Evolutionary conservation across 2,329 filamentous ascomycete species (phyloP), one percentile per base, ranked within the genome.

Genomic region (Diaporthe sp.): DNA sequence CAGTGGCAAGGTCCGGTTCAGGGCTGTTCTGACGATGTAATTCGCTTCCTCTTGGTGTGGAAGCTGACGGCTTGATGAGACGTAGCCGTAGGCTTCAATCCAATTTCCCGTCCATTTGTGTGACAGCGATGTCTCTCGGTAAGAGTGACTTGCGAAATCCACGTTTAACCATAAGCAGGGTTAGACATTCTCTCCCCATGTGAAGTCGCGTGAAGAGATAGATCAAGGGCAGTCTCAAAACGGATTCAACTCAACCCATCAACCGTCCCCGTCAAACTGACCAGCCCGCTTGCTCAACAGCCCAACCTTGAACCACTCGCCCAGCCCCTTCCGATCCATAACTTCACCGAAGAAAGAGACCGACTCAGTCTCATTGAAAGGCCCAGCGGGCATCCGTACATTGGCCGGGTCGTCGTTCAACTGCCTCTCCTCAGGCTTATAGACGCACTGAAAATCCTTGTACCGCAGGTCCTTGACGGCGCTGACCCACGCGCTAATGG

Each of bases 371-470:
- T 95, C 92, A 67, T 88, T 84, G 70, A 89, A 84, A 2, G 83
- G 84, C 28, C 58, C 42, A 66, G 64, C n/a, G 19, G 38, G 69
- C 35, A 64, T 67, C 55, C 6, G 74, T 52, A 35, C 58, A 60
- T 28, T 47, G 3, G 15, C 64, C 13, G 15, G 54, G 40, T 12
- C 33, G 9, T 57, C 74, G 10, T 58, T 52, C 10, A 75, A 54
- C 47, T 70, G 74, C 33, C 79, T 78, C 5, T 77, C 77, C 4
- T 80, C 87, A 13, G 91, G 89, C 77, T 89, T 88, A 22, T 84
- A 85, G 10, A 88, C 89, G 61, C 94, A 87, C 76, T 93, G 90
- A 71, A 92, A 95, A 81, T 95, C 92, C 77, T 95, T 95, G 82
- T 95, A 95, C 9, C 92, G 87, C 55, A 95, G 82, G 35, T 87